Evolutionary conservation across 805 yeast species (phyloP).

Genomic region (Hanseniaspora pseudoguilliermondii): DNA sequence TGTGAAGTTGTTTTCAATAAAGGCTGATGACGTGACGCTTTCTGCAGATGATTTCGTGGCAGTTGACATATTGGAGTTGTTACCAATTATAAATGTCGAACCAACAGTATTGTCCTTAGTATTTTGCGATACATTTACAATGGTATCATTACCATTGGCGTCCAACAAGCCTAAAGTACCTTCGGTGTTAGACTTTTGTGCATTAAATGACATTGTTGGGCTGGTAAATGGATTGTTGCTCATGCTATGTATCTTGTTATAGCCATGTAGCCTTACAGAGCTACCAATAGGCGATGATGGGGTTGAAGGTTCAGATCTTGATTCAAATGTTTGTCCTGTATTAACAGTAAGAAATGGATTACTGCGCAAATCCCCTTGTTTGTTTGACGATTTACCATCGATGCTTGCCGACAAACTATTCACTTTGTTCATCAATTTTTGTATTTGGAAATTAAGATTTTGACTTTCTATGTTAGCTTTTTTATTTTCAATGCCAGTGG

Average conservation of each 20-base stretch:
- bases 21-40: conserved; percentile 9
- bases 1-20: conserved; percentile 12
- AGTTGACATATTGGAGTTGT: not conserved
- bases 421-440: conserved; percentile 9
- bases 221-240: not conserved
- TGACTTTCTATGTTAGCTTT: not conserved
- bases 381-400: not conserved
- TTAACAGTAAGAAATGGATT: not conserved
- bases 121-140: not conserved
- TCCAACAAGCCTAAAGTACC: not conserved
- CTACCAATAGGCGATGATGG: not conserved
- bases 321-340: not conserved
- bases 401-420: not conserved
- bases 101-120: not conserved
- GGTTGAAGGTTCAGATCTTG: not conserved
- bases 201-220: not conserved
- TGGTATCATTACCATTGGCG: not conserved
- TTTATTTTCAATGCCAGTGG: not conserved
- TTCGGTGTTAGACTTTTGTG: not conserved
- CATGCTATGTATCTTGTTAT: not conserved
- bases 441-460: not conserved
- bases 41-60: conserved; percentile 4
- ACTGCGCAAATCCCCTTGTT: too few species aligned
- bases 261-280: not conserved
- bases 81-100: not conserved